These are phyloP conservation scores for Ochromonas danica DNA, from an alignment of 108 stramenopile species.

Conservation along the genomic window DNA sequence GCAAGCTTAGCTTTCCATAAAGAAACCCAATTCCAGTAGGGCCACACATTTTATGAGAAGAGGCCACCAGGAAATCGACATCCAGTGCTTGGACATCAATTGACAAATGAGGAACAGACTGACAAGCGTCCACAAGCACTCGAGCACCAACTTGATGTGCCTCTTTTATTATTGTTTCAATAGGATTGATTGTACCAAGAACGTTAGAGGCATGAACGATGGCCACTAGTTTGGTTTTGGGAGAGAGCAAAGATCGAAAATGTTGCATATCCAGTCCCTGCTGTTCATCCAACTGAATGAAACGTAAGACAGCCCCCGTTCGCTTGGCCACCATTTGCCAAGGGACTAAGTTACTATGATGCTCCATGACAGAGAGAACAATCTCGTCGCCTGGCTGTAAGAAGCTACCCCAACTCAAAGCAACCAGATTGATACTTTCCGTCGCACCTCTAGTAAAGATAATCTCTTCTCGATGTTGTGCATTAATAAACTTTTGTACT, in stretches of 20 bases:
- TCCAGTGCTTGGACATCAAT: slow-evolving; percentile 45
- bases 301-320: slow-evolving; percentile 66
- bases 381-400: slow-evolving; percentile 73
- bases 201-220: slow-evolving; percentile 87
- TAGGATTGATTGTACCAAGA: slow-evolving; percentile 76
- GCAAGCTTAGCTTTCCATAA: neutral
- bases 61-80: slow-evolving; percentile 49
- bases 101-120: slow-evolving; percentile 58
- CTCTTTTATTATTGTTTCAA: slow-evolving; percentile 68
- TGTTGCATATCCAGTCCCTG: slow-evolving; percentile 68
- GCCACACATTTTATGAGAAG: slow-evolving; percentile 54
- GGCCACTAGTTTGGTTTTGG: slow-evolving; percentile 78
- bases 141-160: slow-evolving; percentile 62
- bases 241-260: slow-evolving; percentile 53
- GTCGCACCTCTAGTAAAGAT: slow-evolving; percentile 89
- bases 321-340: slow-evolving; percentile 82
- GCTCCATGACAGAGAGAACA: slow-evolving; percentile 81
- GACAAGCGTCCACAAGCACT: slow-evolving; percentile 87
- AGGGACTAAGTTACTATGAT: slow-evolving; percentile 92
- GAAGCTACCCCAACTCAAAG: slow-evolving; percentile 59
- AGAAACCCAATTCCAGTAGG: slow-evolving; percentile 52
- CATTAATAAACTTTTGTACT: slow-evolving; percentile 73
- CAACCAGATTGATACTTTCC: slow-evolving; percentile 82
- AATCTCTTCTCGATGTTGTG: slow-evolving; percentile 72
- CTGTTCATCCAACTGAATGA: slow-evolving; percentile 61